Evolutionary conservation across 495 filamentous ascomycete species (phyloP).

Genomic region (Cetradonia linearis): DNA sequence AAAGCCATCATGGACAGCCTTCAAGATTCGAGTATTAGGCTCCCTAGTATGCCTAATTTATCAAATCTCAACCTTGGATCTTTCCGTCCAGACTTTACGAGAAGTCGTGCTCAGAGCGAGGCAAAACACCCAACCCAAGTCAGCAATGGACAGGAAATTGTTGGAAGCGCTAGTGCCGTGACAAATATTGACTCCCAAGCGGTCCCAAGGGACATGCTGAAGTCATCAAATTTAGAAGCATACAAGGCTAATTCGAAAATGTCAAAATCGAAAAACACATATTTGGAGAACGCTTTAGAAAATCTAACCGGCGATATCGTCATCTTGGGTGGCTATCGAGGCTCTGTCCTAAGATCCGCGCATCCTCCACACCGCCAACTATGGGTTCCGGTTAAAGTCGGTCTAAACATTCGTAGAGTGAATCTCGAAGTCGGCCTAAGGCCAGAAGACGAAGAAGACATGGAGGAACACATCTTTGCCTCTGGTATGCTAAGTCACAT

Average conservation of each 20-base stretch:
- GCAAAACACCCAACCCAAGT: slow-evolving; percentile 12
- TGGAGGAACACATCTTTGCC: slow-evolving; percentile 69
- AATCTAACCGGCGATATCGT: slow-evolving; percentile 76
- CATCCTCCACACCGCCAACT: slow-evolving; percentile 69
- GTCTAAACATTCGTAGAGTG: slow-evolving; percentile 82
- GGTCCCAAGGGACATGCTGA: not conserved
- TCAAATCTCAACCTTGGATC: slow-evolving; percentile 39
- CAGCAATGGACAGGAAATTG: not conserved
- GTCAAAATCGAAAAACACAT: slow-evolving; percentile 34
- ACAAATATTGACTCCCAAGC: not conserved
- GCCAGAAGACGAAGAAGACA: slow-evolving; percentile 74
- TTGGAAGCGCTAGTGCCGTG: not conserved
- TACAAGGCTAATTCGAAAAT: not conserved
- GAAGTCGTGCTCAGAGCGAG: slow-evolving; percentile 24
- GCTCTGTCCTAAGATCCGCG: slow-evolving; percentile 79
- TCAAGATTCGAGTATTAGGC: slow-evolving; percentile 65
- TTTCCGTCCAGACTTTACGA: slow-evolving; percentile 36
- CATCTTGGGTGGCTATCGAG: slow-evolving; percentile 82
- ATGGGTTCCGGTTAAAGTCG: slow-evolving; percentile 92
- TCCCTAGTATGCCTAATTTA: slow-evolving; percentile 53
- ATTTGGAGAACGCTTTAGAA: slow-evolving; percentile 55
- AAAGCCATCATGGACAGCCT: slow-evolving; percentile 88
- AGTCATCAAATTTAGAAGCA: not conserved
- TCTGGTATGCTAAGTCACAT: slow-evolving; percentile 83
- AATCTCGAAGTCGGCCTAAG: slow-evolving; percentile 81